A percentile compares a stretch with the other conserved stretches of the same genome.
Conservation (phyloP, 192 early-diverging fungal genomes). For the Coemansia sp. region DNA sequence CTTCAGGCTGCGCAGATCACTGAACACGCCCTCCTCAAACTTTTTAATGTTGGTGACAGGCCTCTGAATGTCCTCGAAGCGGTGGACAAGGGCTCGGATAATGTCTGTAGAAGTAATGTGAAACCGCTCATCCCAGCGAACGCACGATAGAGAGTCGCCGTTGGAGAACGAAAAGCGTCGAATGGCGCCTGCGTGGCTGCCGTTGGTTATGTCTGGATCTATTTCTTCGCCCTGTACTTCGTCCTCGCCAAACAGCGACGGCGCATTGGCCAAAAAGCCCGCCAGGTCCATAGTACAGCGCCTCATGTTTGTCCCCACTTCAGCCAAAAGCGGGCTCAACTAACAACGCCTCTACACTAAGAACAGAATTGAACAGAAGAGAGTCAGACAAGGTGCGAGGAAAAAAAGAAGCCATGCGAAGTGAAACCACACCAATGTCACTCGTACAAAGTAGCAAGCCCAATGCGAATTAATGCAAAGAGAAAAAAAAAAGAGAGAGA, state of each 20-base stretch:
- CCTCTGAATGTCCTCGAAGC: slow-evolving; percentile 89
- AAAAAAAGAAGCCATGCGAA: slow-evolving; percentile 3
- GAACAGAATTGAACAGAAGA: neutral
- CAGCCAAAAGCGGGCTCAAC: slow-evolving; percentile 26
- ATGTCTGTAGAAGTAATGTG: slow-evolving; percentile 98
- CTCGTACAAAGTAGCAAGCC: slow-evolving; percentile 6
- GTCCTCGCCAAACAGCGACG: slow-evolving; percentile 56
- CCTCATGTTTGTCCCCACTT: slow-evolving; percentile 37
- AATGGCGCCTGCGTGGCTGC: slow-evolving; percentile 43
- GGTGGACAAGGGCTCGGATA: slow-evolving; percentile 85
- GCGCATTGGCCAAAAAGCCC: slow-evolving; percentile 55
- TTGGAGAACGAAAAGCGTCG: slow-evolving; percentile 68
- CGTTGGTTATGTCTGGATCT: slow-evolving; percentile 47
- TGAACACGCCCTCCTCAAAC: slow-evolving; percentile 98
- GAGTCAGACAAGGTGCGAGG: neutral
- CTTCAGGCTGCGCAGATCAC: slow-evolving; percentile 93
- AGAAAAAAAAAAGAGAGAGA: no score
- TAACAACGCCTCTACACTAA: slow-evolving; percentile 13
- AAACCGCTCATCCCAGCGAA: slow-evolving; percentile 91
- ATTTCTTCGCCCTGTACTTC: slow-evolving; percentile 46
- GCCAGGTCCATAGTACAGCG: slow-evolving; percentile 41
- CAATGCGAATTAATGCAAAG: slow-evolving; percentile 2
- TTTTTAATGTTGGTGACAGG: slow-evolving; percentile 91
- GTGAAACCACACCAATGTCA: neutral
- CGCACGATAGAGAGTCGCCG: slow-evolving; percentile 90